Base-by-base conservation (phyloP, 2,329 filamentous ascomycete species). In the Fusarium keratoplasticum region DNA sequence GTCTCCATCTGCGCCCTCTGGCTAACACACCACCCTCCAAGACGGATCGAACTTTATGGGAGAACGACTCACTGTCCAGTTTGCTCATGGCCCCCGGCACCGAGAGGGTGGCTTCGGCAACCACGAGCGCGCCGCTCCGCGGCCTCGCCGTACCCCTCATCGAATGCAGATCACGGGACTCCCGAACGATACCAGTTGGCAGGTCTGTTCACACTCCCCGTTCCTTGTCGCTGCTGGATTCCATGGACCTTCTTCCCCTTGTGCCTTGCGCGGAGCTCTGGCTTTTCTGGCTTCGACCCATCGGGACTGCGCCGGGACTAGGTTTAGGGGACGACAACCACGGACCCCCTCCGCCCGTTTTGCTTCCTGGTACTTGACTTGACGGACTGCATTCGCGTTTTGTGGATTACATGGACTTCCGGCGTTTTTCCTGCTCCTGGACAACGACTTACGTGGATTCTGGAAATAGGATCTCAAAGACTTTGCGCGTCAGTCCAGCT, bases 31-130 rank as follows among this genome's bases (percentile, higher is more conserved):
- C 69, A 66, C 60, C 61, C 64, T 33, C 67, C 68, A 77, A 97
- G 96, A 99, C 89, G 96, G 96, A 85, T 95, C 95, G 82, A 95
- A 97, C 80, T 98, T 99, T 84, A 98, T 98, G 92, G 96, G 95
- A 84, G 95, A 98, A 85, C 95, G 96, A 81, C 89, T 99, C 78
- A 98, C 97, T 69, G 96, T 99, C 80, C 96, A 99, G 84, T 99
- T 99, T 86, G 96, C 96, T 75, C 95, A 96, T 82, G 96, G 96
- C 81, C 93, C 93, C 77, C 88, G 89, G 77, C 85, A 86, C 79
- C 87, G 88, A 67, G 87, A 89, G 73, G 81, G 80, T 63, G 83
- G 84, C 79, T 87, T 87, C 78, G 84, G 85, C 71, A 83, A 82
- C 78, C 86, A 89, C 75, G 90, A 92, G 80, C 88, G 90, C 78